Percentiles rank a stretch among this genome's conserved stretches.
Conservation (phyloP, 2,329 filamentous ascomycete genomes). For the Alternaria sp. region DNA sequence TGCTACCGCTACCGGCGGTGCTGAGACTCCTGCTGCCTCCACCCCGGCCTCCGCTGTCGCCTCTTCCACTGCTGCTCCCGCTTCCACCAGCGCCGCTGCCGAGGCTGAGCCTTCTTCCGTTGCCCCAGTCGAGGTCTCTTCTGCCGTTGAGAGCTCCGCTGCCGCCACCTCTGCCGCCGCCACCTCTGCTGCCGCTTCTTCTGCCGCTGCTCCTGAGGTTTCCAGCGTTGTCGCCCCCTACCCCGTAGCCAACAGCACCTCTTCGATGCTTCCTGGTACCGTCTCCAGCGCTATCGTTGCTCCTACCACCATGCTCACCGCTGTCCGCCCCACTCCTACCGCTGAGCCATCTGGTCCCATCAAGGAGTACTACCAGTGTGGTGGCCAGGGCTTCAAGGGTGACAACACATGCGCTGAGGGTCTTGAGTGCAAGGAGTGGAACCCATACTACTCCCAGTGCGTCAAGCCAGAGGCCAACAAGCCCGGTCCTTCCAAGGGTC, state of each 20-base stretch:
- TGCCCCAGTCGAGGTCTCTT: conserved; percentile 15
- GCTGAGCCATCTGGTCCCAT: conserved; percentile 18
- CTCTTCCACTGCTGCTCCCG: conserved; percentile 7
- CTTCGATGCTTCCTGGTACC: conserved; percentile 4
- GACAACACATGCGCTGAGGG: conserved; percentile 49
- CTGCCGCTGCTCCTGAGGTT: conserved; percentile 6
- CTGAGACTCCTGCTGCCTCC: conserved; percentile 23
- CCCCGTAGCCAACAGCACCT: conserved; percentile 16
- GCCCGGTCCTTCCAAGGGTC: conserved; percentile 15
- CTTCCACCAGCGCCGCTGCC: conserved; percentile 6
- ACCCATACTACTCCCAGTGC: conserved; percentile 58
- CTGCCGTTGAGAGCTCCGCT: not conserved
- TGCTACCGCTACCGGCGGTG: conserved; percentile 22
- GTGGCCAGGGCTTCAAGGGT: conserved; percentile 52
- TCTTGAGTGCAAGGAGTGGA: conserved; percentile 48
- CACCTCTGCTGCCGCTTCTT: conserved; percentile 1
- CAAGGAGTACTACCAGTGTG: conserved; percentile 49
- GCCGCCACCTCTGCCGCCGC: conserved; percentile 10
- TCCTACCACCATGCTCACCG: conserved; percentile 31
- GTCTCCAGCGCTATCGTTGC: conserved; percentile 3
- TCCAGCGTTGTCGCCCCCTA: conserved; percentile 8
- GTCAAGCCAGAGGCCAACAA: conserved; percentile 20
- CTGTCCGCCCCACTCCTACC: conserved; percentile 28
- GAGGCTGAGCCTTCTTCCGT: conserved; percentile 10
- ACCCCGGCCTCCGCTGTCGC: conserved; percentile 15